Percentiles rank a stretch among this genome's conserved stretches.
These are phyloP conservation scores for Piper longum DNA, from an alignment of 164 flowering plant genomes.

Conservation along the genomic window DNA sequence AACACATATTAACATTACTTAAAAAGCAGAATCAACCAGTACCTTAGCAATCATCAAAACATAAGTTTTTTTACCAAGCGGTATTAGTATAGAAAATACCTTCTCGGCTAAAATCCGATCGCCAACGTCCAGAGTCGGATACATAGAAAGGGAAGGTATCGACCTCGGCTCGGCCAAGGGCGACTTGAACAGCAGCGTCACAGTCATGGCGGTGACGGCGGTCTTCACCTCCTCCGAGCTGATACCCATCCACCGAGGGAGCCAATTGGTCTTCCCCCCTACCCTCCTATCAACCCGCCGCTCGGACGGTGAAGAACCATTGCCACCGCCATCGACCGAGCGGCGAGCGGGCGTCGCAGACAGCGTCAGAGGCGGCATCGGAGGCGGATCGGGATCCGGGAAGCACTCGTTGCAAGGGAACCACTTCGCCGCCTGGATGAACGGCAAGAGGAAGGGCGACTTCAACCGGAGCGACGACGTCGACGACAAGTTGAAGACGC, in stretches of 20 bases:
- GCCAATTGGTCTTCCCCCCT: conserved; percentile 26
- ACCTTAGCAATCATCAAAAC: no score
- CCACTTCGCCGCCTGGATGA: conserved; percentile 50
- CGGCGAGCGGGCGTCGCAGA: conserved; percentile 1
- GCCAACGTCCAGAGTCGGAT: conserved; percentile 79
- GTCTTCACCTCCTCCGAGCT: conserved; percentile 70
- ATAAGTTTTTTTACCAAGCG: no score
- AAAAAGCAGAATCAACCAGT: no score
- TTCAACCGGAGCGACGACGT: conserved; percentile 17
- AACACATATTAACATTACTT: no score
- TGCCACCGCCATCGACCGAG: no score
- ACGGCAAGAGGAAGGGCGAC: conserved; percentile 35
- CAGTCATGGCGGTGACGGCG: conserved; percentile 64
- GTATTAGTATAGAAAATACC: conserved; percentile 24
- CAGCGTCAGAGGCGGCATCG: neutral
- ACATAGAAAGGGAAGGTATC: conserved; percentile 91
- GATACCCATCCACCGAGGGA: conserved; percentile 21
- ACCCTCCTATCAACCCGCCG: conserved; percentile 1
- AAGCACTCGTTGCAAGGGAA: conserved; percentile 35
- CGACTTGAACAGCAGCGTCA: conserved; percentile 49
- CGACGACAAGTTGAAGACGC: conserved; percentile 31
- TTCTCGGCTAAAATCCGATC: conserved; percentile 90
- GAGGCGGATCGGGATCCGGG: conserved; percentile 17
- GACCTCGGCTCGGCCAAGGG: conserved; percentile 78
- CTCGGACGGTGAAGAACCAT: neutral